Evolutionary conservation across 108 stramenopile species (phyloP), one percentile per base, ranked within the genome.

Genomic region (Cyclotella distinguenda): DNA sequence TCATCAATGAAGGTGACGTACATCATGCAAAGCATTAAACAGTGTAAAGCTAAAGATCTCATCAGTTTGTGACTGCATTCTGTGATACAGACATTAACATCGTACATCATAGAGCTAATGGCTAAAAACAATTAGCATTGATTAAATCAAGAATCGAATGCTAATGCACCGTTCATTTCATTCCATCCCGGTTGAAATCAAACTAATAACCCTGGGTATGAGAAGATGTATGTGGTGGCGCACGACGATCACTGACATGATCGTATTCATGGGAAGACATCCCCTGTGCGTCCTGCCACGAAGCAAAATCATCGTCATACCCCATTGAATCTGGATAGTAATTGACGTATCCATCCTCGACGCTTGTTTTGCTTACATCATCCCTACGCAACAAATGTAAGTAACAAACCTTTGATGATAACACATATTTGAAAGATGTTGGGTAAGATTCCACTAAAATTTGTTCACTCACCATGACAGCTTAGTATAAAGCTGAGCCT

Each of bases 401-500:
- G 6, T 3, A 50, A 39, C 0, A 10, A 34, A 9, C 6, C 10
- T 6, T 39, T 13, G 4, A 42, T 40, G 44, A 19, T 62, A 6
- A 23, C 35, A 25, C 51, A 33, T 0, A 51, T 22, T 36, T 1
- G 19, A 8, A 54, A 22, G 1, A n/a, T 10, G 16, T 36, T 23
- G 31, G 9, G 2, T 30, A 23, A 18, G 25, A 19, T 27, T 8
- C 0, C 31, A 54, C 5, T 25, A 57, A 23, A 62, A 23, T 9
- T 31, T 23, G 22, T 48, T 43, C 18, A 66, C 72, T 74, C 59
- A 66, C 91, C 92, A 93, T 26, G 80, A 78, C 6, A 93, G 51
- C 60, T 83, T 74, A 8, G 92, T 93, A 54, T 85, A 90, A 30
- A 87, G 50, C 62, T 93, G 87, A 36, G 78, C 72, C 62, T 90